phyloP scores from a whole-genome alignment of 257 asterid genomes.

The Galeopsis tetrahit region DNA sequence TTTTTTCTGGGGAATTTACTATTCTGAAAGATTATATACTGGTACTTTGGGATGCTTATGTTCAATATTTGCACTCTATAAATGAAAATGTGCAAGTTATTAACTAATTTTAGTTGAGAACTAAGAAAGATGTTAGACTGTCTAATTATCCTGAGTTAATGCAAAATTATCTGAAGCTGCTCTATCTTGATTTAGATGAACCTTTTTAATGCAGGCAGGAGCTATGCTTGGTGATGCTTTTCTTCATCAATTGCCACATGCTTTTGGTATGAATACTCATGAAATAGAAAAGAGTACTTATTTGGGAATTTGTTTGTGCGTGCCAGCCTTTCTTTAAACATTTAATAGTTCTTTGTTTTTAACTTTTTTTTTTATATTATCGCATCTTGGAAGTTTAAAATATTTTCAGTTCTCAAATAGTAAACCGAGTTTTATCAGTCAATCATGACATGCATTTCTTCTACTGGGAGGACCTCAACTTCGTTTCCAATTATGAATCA shows the following conservation, averaged over 20 bases:
- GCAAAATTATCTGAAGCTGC: slow-evolving; percentile 15
- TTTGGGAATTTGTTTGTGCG: slow-evolving; percentile 23
- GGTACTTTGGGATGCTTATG: slow-evolving; percentile 7
- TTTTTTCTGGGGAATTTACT: background rate
- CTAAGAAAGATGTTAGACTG: slow-evolving; percentile 12
- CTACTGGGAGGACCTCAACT: background rate
- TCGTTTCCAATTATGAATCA: background rate
- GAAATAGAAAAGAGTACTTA: slow-evolving; percentile 4
- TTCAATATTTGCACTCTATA: background rate
- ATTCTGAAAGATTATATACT: background rate
- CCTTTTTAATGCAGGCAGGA: slow-evolving; percentile 76
- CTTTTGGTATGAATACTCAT: slow-evolving; percentile 72
- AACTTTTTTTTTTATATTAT: background rate
- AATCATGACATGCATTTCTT: slow-evolving; percentile 12
- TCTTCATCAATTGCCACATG: slow-evolving; percentile 99
- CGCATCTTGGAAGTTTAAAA: slow-evolving; percentile 17
- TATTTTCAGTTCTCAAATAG: slow-evolving; percentile 1
- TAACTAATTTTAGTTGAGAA: background rate
- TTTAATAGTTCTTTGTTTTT: slow-evolving; percentile 1
- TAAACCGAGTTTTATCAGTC: background rate
- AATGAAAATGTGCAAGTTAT: background rate
- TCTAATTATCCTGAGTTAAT: slow-evolving; percentile 5
- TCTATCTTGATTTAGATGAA: slow-evolving; percentile 32
- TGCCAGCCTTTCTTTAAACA: background rate
- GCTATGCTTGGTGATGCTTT: slow-evolving; percentile 99